Percentiles rank a stretch among this genome's conserved stretches.
phyloP scores from a whole-genome alignment of 2,329 filamentous ascomycete genomes.

The Cladobotryum mycophilum region DNA sequence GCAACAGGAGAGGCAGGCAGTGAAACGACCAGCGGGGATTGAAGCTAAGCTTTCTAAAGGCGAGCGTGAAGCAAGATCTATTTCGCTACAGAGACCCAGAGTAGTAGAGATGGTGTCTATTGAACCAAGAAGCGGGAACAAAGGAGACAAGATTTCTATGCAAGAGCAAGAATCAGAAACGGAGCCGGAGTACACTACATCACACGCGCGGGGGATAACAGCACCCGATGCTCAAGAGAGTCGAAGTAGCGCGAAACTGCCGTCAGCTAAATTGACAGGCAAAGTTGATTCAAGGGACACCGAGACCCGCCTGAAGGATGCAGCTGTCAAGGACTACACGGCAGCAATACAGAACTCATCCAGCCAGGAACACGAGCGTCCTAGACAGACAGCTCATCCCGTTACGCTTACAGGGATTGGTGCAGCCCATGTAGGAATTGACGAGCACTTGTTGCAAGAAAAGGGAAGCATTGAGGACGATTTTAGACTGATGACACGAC shows the following conservation, averaged over 20 bases:
- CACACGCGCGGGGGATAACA: conserved; percentile 5
- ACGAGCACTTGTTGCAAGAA: conserved; percentile 15
- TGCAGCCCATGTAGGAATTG: conserved; percentile 16
- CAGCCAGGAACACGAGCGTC: conserved; percentile 1
- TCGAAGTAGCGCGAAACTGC: background rate
- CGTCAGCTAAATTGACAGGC: background rate
- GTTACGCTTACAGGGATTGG: conserved; percentile 21
- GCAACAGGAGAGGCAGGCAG: too few relatives aligned
- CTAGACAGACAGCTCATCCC: conserved; percentile 12
- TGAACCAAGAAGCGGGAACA: background rate
- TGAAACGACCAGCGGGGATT: too few relatives aligned
- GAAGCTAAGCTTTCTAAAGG: too few relatives aligned
- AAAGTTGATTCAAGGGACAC: background rate
- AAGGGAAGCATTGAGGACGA: conserved; percentile 14
- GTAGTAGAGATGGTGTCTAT: background rate
- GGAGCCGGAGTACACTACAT: conserved; percentile 11
- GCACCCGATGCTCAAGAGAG: conserved; percentile 1
- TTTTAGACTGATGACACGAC: conserved; percentile 11
- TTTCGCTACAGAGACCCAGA: background rate
- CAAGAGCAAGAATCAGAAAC: background rate
- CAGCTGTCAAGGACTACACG: background rate
- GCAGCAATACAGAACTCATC: background rate
- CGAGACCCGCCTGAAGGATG: background rate
- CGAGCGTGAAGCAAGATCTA: background rate
- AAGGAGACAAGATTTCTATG: background rate